Percentiles rank a stretch among this genome's conserved stretches.
These are phyloP conservation scores for Zygosaccharomyces sapae DNA, from an alignment of 1,139 yeast species.

Conservation along the genomic window DNA sequence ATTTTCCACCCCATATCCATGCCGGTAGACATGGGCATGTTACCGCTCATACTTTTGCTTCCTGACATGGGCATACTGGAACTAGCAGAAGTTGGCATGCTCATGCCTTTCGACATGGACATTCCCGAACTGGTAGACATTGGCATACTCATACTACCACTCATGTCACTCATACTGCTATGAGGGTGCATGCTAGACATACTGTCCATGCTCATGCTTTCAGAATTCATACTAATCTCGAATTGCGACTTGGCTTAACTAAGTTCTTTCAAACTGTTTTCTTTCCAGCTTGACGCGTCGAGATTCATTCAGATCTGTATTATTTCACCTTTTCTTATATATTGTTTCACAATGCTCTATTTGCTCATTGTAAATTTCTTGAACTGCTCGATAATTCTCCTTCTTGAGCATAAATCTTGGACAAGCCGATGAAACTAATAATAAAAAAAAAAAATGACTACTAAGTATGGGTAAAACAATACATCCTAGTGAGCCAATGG, in stretches of 20 bases:
- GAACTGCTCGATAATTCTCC: not conserved
- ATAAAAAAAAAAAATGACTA: too few relatives aligned
- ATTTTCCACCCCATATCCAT: constrained; percentile 27
- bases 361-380: not conserved
- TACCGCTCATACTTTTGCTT: constrained; percentile 11
- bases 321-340: not conserved
- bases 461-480: too few relatives aligned
- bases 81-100: constrained; percentile 18
- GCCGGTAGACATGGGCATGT: constrained; percentile 19
- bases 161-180: too few relatives aligned
- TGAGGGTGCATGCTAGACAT: too few relatives aligned
- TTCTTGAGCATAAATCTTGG: not conserved
- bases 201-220: constrained; percentile 1
- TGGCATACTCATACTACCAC: constrained; percentile 4
- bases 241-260: too few relatives aligned
- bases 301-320: not conserved
- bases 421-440: not conserved
- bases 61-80: too few relatives aligned
- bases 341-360: not conserved
- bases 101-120: too few relatives aligned
- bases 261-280: too few relatives aligned
- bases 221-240: too few relatives aligned
- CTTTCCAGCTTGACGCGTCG: too few relatives aligned
- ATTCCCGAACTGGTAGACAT: constrained; percentile 16
- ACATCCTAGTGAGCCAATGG: not conserved